Base-by-base conservation (phyloP, 148 eudicot genomes). In the Diospyros lotus region DNA sequence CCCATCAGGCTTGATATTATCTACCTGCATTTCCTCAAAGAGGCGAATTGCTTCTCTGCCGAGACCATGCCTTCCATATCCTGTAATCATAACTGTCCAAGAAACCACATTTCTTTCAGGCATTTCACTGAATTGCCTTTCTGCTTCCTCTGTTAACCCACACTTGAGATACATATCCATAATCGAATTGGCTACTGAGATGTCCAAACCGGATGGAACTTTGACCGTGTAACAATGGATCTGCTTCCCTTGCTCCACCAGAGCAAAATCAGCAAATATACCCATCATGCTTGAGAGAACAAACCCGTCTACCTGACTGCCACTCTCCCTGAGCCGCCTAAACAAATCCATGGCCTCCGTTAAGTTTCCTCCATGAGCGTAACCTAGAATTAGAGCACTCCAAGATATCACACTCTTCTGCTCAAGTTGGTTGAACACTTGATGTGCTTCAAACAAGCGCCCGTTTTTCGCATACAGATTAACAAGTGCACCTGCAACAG, bases 391-490 rank as follows among this genome's bases (percentile, higher is more conserved):
- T 58, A 93, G 73, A 44, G 91, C 73, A 17, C 87, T 89, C 92
- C 98, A 89, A 14, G 93, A 93, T 44, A 87, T 81, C 64, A 87
- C 83, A 78, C 87, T 84, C 73, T 81, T 88, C 50, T 86, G 81
- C 68, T 89, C 87, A 28, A 86, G 73, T 79, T 80, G 83, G 87
- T 85, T 77, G 74, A 89, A 90, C 58, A 93, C 84, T 75, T 81
- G 83, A 38, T 73, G 80, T 0, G 93, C 91, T 78, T 84, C 84
- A 71, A n/a, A 14, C 55, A 90, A 61, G 76, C 7, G 48, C 14
- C 96, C 92, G 41, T 91, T 85, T 77, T 89, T 89, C n/a, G 86
- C 93, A 80, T 93, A 93, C 81, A 93, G 59, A 84, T 93, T 93
- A 70, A 89, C 68, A 28, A 93, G 90, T 6, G 98, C 90, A 78